Percentiles rank a stretch among this genome's conserved stretches.
Evolutionary conservation across 495 filamentous ascomycete genomes (phyloP).

Genomic region (Penicillium goetzii): DNA sequence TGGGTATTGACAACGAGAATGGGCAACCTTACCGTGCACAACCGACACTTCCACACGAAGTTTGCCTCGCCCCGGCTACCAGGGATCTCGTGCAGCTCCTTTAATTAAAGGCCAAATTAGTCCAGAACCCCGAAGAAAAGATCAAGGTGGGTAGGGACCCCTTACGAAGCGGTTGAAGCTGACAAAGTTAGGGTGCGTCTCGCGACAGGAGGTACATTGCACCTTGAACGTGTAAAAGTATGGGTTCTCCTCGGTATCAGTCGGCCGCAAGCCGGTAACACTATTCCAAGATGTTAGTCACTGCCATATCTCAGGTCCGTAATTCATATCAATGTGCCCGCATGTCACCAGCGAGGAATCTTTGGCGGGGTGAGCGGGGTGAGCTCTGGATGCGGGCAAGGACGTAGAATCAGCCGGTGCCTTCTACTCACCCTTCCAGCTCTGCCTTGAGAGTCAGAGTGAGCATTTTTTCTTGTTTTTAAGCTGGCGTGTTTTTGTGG

Average conservation of each 20-base stretch:
- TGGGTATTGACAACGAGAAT: neutral
- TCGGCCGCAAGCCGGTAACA: conserved; percentile 83
- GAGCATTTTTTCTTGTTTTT: conserved; percentile 63
- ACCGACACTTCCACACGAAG: conserved; percentile 97
- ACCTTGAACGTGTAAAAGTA: conserved; percentile 98
- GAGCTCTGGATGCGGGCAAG: neutral
- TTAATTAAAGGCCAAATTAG: conserved; percentile 1
- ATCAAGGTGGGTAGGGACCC: conserved; percentile 9
- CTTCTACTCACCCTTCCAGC: conserved; percentile 63
- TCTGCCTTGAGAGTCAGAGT: conserved; percentile 80
- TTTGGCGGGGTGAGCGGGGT: conserved; percentile 11
- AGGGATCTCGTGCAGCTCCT: conserved; percentile 87
- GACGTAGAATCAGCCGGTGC: neutral
- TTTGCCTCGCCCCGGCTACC: conserved; percentile 94
- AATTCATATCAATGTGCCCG: neutral
- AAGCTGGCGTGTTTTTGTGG: conserved; percentile 14
- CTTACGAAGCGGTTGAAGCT: conserved; percentile 87
- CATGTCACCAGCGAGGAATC: conserved; percentile 9
- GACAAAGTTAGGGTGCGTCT: conserved; percentile 86
- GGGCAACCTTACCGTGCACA: conserved; percentile 67
- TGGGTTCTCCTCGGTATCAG: conserved; percentile 75
- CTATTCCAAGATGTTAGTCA: conserved; percentile 49
- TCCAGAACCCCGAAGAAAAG: neutral
- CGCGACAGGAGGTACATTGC: conserved; percentile 92
- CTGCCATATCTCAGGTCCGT: neutral